phyloP scores from a whole-genome alignment of 1,284 basidiomycete species.

The Phellinidium pouzarii region DNA sequence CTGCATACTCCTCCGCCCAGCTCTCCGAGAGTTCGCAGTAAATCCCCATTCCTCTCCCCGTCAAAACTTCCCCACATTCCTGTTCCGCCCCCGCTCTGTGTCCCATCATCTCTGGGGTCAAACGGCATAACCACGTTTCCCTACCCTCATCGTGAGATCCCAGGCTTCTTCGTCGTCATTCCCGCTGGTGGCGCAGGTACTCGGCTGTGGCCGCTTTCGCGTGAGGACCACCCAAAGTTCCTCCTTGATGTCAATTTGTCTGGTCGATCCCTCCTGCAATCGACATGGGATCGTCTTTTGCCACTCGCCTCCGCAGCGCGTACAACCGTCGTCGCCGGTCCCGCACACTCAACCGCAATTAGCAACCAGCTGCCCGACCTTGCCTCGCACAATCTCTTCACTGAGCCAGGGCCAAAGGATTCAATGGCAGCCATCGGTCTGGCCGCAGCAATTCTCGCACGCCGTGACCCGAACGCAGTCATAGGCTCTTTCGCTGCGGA shows the following conservation, averaged over 20 bases:
- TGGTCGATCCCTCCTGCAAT: conserved; percentile 76
- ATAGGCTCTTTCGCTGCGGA: conserved; percentile 82
- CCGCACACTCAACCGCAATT: conserved; percentile 63
- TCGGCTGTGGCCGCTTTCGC: conserved; percentile 78
- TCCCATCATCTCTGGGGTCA: conserved; percentile 57
- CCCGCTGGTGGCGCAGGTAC: conserved; percentile 81
- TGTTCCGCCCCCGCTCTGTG: conserved; percentile 35
- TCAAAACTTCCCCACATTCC: conserved; percentile 32
- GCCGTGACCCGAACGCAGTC: conserved; percentile 70
- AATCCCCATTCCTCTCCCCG: conserved; percentile 67
- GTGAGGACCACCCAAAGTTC: conserved; percentile 77
- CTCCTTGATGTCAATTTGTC: conserved; percentile 75
- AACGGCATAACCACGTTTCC: conserved; percentile 45
- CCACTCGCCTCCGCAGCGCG: conserved; percentile 64
- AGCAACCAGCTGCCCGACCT: conserved; percentile 69
- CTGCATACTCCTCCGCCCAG: conserved; percentile 52
- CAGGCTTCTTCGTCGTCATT: conserved; percentile 81
- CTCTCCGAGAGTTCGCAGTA: conserved; percentile 65
- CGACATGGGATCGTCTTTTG: conserved; percentile 79
- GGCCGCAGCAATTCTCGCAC: conserved; percentile 72
- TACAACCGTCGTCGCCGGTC: conserved; percentile 75
- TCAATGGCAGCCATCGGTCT: conserved; percentile 83
- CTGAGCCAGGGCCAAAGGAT: conserved; percentile 78
- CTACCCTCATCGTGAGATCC: conserved; percentile 57
- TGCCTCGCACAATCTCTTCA: conserved; percentile 56